These are phyloP conservation scores for Rhodotorula taiwanensis DNA, from an alignment of 768 basidiomycete species.

Conservation along the genomic window DNA sequence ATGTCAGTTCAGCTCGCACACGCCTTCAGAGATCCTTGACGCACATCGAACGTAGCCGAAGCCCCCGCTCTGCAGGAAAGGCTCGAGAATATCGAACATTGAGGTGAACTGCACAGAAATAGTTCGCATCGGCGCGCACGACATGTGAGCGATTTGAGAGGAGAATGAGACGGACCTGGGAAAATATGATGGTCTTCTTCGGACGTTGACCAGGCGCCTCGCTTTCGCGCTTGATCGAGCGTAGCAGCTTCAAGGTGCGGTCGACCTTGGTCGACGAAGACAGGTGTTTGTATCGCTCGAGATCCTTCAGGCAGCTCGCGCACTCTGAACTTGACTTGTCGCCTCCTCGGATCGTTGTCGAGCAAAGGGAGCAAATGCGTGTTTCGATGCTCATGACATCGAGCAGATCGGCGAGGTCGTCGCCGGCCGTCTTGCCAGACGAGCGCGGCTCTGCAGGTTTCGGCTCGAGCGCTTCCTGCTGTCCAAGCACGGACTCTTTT, in stretches of 20 bases:
- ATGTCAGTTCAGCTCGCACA: background rate
- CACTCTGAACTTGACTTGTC: constrained; percentile 49
- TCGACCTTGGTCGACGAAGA: constrained; percentile 65
- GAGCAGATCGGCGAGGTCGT: constrained; percentile 62
- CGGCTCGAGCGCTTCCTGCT: constrained; percentile 52
- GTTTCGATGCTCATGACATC: constrained; percentile 46
- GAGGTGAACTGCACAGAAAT: constrained; percentile 59
- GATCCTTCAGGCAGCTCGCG: constrained; percentile 52
- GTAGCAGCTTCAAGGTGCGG: constrained; percentile 67
- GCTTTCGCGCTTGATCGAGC: constrained; percentile 55
- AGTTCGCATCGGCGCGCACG: too few relatives aligned
- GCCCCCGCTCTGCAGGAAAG: constrained; percentile 63
- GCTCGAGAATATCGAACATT: constrained; percentile 77
- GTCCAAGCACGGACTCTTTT: constrained; percentile 49
- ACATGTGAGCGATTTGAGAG: background rate
- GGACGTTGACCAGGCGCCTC: constrained; percentile 34
- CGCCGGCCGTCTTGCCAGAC: constrained; percentile 47
- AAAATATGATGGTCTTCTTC: constrained; percentile 96
- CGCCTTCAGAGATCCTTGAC: too few relatives aligned
- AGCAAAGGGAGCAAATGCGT: constrained; percentile 18
- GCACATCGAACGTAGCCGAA: constrained; percentile 77
- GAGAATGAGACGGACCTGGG: constrained; percentile 46
- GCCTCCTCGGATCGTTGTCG: background rate
- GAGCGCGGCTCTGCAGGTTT: constrained; percentile 38
- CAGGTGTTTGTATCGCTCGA: constrained; percentile 52